These are phyloP conservation scores for Lanmaoa pseudosensibilis DNA, from an alignment of 768 basidiomycete genomes.

Conservation along the genomic window DNA sequence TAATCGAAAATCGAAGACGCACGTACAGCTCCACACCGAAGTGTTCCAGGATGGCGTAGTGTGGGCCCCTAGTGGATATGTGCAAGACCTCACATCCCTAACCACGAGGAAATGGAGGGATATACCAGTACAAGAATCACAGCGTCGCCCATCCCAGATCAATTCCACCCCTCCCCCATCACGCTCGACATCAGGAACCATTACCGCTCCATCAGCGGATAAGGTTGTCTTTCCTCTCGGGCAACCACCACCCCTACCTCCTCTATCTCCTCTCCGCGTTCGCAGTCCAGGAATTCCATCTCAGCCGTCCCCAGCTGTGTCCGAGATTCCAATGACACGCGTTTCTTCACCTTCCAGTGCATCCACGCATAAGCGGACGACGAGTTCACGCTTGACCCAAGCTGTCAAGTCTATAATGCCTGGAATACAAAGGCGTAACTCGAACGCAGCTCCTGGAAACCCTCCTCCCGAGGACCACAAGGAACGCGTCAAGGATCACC, in stretches of 20 bases:
- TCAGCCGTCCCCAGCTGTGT: conserved; percentile 13
- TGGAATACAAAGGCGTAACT: conserved; percentile 11
- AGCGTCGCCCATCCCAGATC: background rate
- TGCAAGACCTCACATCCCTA: conserved; percentile 14
- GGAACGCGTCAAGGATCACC: conserved; percentile 8
- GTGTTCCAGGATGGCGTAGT: conserved; percentile 33
- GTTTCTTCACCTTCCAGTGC: conserved; percentile 10
- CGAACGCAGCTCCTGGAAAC: conserved; percentile 5
- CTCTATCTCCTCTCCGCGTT: conserved; percentile 19
- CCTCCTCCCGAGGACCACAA: conserved; percentile 7
- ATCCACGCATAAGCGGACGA: conserved; percentile 18
- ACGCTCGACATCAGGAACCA: conserved; percentile 21
- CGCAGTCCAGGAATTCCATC: conserved; percentile 17
- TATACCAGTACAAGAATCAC: background rate
- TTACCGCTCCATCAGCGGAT: conserved; percentile 5
- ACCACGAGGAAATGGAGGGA: background rate
- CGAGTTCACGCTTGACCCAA: conserved; percentile 21
- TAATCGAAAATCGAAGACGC: conserved; percentile 29
- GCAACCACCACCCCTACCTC: conserved; percentile 5
- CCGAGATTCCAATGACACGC: conserved; percentile 19
- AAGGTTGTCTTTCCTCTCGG: conserved; percentile 3
- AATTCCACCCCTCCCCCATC: background rate
- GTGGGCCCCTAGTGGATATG: conserved; percentile 31
- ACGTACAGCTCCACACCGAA: conserved; percentile 34
- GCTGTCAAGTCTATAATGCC: conserved; percentile 31